Percentiles rank a stretch among this genome's conserved stretches.
Conservation (phyloP, 805 yeast species). For the Yamadazyma sp. region DNA sequence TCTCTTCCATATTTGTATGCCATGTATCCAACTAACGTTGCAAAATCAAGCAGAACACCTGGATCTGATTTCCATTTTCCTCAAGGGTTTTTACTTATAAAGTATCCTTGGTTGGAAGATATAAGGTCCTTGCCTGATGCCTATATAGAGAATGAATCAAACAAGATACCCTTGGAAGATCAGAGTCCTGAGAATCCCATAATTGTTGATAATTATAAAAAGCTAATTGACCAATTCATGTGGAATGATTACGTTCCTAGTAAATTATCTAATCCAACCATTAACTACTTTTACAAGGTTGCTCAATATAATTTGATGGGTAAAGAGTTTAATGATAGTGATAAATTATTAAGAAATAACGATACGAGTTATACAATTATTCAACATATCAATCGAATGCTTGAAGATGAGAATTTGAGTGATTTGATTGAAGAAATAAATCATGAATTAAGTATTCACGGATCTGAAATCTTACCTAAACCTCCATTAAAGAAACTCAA, state of each 20-base stretch:
- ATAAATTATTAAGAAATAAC: conserved; percentile 8
- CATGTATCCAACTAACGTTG: conserved; percentile 50
- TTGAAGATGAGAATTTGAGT: conserved; percentile 10
- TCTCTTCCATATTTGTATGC: conserved; percentile 58
- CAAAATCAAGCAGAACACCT: conserved; percentile 15
- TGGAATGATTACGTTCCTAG: conserved; percentile 52
- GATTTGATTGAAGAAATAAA: conserved; percentile 2
- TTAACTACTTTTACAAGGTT: conserved; percentile 64
- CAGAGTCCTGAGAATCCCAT: conserved; percentile 11
- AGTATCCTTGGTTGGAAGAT: conserved; percentile 74
- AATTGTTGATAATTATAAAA: conserved; percentile 17
- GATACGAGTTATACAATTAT: conserved; percentile 18
- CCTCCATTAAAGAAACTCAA: conserved; percentile 9
- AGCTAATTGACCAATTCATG: conserved; percentile 36
- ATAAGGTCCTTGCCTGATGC: conserved; percentile 60
- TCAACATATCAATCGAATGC: conserved; percentile 9
- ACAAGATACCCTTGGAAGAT: conserved; percentile 18
- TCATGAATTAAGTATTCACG: too few species aligned
- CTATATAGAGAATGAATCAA: conserved; percentile 17
- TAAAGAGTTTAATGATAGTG: conserved; percentile 17
- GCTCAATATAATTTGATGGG: conserved; percentile 67
- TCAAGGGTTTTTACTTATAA: conserved; percentile 69
- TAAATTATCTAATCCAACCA: conserved; percentile 60
- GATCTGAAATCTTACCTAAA: too few species aligned
- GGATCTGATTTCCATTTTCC: conserved; percentile 33